Evolutionary conservation across 495 filamentous ascomycete genomes (phyloP).

Genomic region (Parmelia sp.): DNA sequence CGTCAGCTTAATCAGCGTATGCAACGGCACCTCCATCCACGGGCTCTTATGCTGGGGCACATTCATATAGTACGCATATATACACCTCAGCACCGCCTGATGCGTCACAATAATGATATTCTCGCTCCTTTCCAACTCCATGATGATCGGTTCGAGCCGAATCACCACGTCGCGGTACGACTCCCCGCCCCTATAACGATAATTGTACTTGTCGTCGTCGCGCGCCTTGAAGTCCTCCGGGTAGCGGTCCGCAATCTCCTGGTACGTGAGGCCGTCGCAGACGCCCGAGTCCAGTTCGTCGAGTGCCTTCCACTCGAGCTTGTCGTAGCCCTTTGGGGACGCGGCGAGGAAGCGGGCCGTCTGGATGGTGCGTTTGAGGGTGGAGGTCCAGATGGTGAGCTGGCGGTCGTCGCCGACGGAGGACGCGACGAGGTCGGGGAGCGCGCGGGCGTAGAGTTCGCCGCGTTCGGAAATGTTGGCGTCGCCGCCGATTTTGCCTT

Average conservation of each 20-base stretch:
- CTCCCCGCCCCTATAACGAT: slow-evolving; percentile 94
- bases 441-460: slow-evolving; percentile 71
- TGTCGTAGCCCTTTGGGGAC: slow-evolving; percentile 63
- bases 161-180: slow-evolving; percentile 97
- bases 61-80: slow-evolving; percentile 98
- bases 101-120: slow-evolving; percentile 98
- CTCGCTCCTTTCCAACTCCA: slow-evolving; percentile 93
- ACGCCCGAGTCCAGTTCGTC: slow-evolving; percentile 96
- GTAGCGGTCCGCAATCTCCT: slow-evolving; percentile 81
- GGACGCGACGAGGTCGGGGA: slow-evolving; percentile 66
- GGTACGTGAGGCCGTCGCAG: slow-evolving; percentile 92
- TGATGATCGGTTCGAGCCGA: slow-evolving; percentile 96
- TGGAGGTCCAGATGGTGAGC: slow-evolving; percentile 96
- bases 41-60: slow-evolving; percentile 83
- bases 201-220: slow-evolving; percentile 98
- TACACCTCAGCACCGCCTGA: slow-evolving; percentile 92
- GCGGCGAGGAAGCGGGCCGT: slow-evolving; percentile 70
- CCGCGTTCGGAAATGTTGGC: slow-evolving; percentile 80
- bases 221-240: slow-evolving; percentile 91
- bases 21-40: slow-evolving; percentile 96
- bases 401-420: slow-evolving; percentile 75
- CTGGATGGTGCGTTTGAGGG: slow-evolving; percentile 83
- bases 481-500: slow-evolving; percentile 86
- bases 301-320: slow-evolving; percentile 96
- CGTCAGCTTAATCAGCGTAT: slow-evolving; percentile 93